These are phyloP conservation scores for Hygrocybe punicea DNA, from an alignment of 768 basidiomycete species.

Conservation along the genomic window DNA sequence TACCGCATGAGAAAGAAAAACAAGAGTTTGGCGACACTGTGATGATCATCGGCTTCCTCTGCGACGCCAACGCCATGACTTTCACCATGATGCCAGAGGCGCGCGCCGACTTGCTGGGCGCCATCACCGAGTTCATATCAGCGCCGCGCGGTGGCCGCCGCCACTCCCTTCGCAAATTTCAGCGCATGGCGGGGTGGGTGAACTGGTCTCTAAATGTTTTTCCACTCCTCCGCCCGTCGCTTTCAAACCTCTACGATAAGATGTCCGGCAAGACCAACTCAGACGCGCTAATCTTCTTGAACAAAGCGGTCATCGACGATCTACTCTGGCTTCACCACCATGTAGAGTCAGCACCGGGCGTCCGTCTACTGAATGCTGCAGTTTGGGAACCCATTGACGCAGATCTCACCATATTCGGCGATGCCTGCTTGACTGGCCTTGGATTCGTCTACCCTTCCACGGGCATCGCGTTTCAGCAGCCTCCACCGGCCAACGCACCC, in stretches of 20 bases:
- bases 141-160: slow-evolving; percentile 1
- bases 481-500: neutral
- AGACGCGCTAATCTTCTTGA: too few relatives aligned
- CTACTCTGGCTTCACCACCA: too few relatives aligned
- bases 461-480: slow-evolving; percentile 11
- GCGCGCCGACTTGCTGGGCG: slow-evolving; percentile 11
- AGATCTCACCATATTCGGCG: slow-evolving; percentile 16
- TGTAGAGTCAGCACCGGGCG: too few relatives aligned
- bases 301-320: too few relatives aligned
- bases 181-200: too few relatives aligned
- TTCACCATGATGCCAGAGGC: slow-evolving; percentile 16
- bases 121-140: neutral
- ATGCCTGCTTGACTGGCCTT: too few relatives aligned
- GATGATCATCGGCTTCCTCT: slow-evolving; percentile 41
- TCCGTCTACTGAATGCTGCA: too few relatives aligned
- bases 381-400: slow-evolving; percentile 16
- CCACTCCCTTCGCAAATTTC: slow-evolving; percentile 25
- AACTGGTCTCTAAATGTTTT: slow-evolving; percentile 41
- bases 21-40: slow-evolving; percentile 35
- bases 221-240: slow-evolving; percentile 28
- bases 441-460: slow-evolving; percentile 20
- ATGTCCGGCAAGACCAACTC: too few relatives aligned
- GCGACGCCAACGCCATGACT: slow-evolving; percentile 35
- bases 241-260: too few relatives aligned
- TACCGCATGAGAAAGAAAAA: slow-evolving; percentile 40